Evolutionary conservation across 257 asterid species (phyloP).

Genomic region (Vinca minor): DNA sequence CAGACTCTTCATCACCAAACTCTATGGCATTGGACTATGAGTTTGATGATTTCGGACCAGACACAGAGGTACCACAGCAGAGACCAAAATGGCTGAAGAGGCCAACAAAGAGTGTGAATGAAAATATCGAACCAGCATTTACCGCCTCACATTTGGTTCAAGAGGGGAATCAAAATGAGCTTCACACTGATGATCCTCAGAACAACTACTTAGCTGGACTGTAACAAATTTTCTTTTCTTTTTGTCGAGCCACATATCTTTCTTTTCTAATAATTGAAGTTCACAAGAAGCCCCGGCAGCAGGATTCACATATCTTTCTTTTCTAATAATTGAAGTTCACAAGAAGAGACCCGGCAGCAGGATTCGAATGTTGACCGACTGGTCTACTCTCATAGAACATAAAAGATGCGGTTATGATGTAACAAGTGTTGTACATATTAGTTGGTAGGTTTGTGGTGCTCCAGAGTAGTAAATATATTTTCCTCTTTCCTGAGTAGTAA

Average conservation of each 20-base stretch:
- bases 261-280: neutral
- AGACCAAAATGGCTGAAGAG: constrained; percentile 86
- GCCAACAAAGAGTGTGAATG: constrained; percentile 88
- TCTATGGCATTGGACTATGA: constrained; percentile 35
- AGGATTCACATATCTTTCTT: no score
- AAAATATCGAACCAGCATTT: constrained; percentile 83
- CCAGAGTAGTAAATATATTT: constrained; percentile 10
- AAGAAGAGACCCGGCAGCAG: no score
- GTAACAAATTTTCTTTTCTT: neutral
- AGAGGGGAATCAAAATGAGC: constrained; percentile 28
- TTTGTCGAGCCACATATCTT: neutral
- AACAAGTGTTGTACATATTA: constrained; percentile 39
- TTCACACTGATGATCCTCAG: neutral
- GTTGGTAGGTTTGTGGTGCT: constrained; percentile 23
- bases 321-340: no score
- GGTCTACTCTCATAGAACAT: neutral
- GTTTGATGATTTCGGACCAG: constrained; percentile 37
- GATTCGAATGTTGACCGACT: neutral
- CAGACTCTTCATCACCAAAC: constrained; percentile 39
- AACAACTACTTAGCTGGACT: neutral
- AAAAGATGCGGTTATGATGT: constrained; percentile 8
- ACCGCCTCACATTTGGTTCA: constrained; percentile 35
- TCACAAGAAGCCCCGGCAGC: neutral
- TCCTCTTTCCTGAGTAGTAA: neutral
- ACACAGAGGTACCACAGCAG: constrained; percentile 41